Evolutionary conservation across 1,139 yeast genomes (phyloP), one percentile per base, ranked within the genome.

Genomic region (Saccharomycopsis phalli): DNA sequence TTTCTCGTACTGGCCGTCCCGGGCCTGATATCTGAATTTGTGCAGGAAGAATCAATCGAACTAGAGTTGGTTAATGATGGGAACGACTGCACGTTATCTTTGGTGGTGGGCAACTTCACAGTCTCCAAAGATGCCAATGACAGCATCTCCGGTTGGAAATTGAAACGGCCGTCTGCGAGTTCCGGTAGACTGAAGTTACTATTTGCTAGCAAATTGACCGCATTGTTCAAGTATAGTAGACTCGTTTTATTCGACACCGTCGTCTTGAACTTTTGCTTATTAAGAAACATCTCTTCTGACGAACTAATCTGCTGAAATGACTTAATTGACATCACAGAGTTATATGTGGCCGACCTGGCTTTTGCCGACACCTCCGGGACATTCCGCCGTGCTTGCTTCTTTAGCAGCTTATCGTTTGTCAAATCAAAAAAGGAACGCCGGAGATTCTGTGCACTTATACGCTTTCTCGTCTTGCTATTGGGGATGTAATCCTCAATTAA

Each of bases 401-500:
- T 38, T 17, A 34, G 23, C 8, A 34, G 30, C 20, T 37, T 26
- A 22, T 38, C 38, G 13, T 31, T 13, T 5, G 29, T 26, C 35
- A 44, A 36, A 31, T 38, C 36, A 28, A 44, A 23, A 6, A 40
- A 31, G 3, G 45, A 39, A 20, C 29, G 40, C 26, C 37, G 31
- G 4, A 45, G 29, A 13, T 37, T 42, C 13, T 34, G 33, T 10
- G 36, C 37, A 13, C 45, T 34, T 3, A 39, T 36, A 17, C 38
- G 27, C 22, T 38, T 41, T 20, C 30, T 32, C 7, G 40, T 31
- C 10, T 25, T 16, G 14, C 25, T 36, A 2, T 19, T 19, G 14
- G 46, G 43, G 53, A 72, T 58, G 50, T 71, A 71, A 52, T 71
- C 77, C 49, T 71, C 77, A 8, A 71, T 66, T 7, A 71, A 53